Evolutionary conservation across 2,329 filamentous ascomycete species (phyloP).

Genomic region (Paramyrothecium sp.): DNA sequence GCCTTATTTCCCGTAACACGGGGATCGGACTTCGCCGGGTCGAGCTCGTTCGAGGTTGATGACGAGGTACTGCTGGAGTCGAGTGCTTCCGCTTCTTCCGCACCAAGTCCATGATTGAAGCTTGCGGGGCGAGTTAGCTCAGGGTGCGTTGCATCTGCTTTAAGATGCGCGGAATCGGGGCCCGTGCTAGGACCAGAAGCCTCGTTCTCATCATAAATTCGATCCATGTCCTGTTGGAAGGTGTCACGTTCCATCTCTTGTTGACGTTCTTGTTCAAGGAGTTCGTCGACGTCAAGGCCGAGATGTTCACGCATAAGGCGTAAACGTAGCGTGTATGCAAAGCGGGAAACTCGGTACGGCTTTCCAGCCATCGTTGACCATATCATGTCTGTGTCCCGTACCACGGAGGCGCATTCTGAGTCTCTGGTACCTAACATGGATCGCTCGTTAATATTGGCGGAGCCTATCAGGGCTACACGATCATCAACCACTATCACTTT

Average conservation of each 20-base stretch:
- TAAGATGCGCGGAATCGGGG: conserved; percentile 2
- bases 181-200: conserved; percentile 8
- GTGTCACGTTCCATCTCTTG: conserved; percentile 61
- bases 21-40: conserved; percentile 13
- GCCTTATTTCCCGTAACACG: conserved; percentile 56
- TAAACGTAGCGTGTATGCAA: conserved; percentile 88
- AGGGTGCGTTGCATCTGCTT: conserved; percentile 41
- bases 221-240: conserved; percentile 60
- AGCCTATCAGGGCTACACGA: conserved; percentile 88
- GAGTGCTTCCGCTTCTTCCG: conserved; percentile 49
- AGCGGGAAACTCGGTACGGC: conserved; percentile 86
- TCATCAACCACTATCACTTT: conserved; percentile 98
- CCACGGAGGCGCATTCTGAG: conserved; percentile 86
- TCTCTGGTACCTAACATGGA: conserved; percentile 92
- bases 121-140: conserved; percentile 39
- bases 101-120: conserved; percentile 67
- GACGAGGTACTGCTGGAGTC: conserved; percentile 6
- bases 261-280: conserved; percentile 75
- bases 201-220: conserved; percentile 55
- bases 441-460: conserved; percentile 97
- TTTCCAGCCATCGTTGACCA: conserved; percentile 87
- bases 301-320: conserved; percentile 96
- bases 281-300: conserved; percentile 90
- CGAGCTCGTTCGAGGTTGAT: conserved; percentile 16
- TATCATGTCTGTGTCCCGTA: conserved; percentile 91